Evolutionary conservation across 2,329 filamentous ascomycete genomes (phyloP).

Genomic region (Claviceps pazoutovae): DNA sequence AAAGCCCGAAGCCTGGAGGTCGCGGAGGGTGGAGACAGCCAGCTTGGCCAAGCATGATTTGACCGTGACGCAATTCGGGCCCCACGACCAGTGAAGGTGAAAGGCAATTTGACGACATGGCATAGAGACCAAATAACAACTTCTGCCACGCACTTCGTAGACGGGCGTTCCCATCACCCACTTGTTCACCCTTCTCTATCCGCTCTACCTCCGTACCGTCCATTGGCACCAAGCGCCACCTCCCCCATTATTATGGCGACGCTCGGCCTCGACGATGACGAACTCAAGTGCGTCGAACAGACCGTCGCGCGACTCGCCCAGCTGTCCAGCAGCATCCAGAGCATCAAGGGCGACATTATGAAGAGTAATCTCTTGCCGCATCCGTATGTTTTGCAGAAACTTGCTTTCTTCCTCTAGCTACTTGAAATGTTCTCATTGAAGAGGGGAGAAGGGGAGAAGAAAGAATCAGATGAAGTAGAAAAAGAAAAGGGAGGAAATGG

Average conservation of each 20-base stretch:
- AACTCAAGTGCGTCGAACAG: slow-evolving; percentile 56
- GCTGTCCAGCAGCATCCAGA: slow-evolving; percentile 53
- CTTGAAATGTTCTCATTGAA: too few species aligned
- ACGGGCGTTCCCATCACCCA: not conserved
- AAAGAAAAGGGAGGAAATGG: not conserved
- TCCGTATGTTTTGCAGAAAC: slow-evolving; percentile 32
- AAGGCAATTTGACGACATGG: not conserved
- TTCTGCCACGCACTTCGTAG: not conserved
- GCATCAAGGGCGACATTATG: slow-evolving; percentile 46
- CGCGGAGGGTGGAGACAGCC: not conserved
- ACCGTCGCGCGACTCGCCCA: slow-evolving; percentile 54
- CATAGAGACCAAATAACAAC: not conserved
- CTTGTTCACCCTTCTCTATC: not conserved
- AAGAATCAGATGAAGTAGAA: not conserved
- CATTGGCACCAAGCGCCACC: not conserved
- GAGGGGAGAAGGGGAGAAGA: too few species aligned
- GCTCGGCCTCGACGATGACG: slow-evolving; percentile 40
- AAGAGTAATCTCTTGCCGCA: slow-evolving; percentile 52
- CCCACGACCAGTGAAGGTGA: not conserved
- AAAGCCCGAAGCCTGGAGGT: not conserved
- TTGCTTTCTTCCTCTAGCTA: not conserved
- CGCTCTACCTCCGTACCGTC: not conserved
- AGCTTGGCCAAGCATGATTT: not conserved
- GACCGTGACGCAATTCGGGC: not conserved
- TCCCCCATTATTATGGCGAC: slow-evolving; percentile 20